Base-by-base conservation (phyloP, 2,329 filamentous ascomycete species). In the Exophiala spinifera region DNA sequence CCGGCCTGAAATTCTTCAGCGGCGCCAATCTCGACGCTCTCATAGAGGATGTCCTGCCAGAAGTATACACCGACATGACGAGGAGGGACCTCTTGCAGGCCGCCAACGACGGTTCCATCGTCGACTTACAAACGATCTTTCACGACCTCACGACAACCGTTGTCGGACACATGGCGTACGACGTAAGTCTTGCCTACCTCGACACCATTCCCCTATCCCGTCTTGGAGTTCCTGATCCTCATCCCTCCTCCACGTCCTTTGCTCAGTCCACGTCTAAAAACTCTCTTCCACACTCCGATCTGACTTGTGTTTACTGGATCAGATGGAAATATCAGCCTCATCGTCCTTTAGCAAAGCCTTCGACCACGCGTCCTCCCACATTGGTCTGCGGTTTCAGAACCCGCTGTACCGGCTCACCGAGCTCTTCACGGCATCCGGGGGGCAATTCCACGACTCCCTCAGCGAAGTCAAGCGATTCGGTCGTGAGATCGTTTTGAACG, bases 121-220 rank as follows among this genome's bases (percentile, higher is more conserved):
- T 84, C 1, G 81, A 87, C 63, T 66, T 87, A 45, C 81, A 86
- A 61, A 72, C 70, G n/a, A 70, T 83, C 1, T 79, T 86, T 43
- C 80, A 84, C 49, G 82, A 85, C 64, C 77, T 86, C 43, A 87
- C 83, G 1, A 86, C 83, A 19, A 76, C 82, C 54, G 65, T 86
- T 20, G 85, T 87, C 79, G 84, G 83, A n/a, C 77, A 77, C 57
- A 84, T 86, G 80, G 84, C 84, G 13, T 87, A 86, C 61, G 79
- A 83, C 64, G 77, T 75, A 66, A 61, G 69, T 61, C 11, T n/a
- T n/a, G n/a, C n/a, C n/a, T n/a, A n/a, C n/a, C n/a, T n/a, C n/a
- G n/a, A n/a, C n/a, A n/a, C n/a, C n/a, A n/a, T n/a, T n/a, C n/a
- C n/a, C n/a, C n/a, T n/a, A n/a, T n/a, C n/a, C n/a, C n/a, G n/a